Base-by-base conservation (phyloP, 345 rosid genomes). In the Rhodomyrtus tomentosa region DNA sequence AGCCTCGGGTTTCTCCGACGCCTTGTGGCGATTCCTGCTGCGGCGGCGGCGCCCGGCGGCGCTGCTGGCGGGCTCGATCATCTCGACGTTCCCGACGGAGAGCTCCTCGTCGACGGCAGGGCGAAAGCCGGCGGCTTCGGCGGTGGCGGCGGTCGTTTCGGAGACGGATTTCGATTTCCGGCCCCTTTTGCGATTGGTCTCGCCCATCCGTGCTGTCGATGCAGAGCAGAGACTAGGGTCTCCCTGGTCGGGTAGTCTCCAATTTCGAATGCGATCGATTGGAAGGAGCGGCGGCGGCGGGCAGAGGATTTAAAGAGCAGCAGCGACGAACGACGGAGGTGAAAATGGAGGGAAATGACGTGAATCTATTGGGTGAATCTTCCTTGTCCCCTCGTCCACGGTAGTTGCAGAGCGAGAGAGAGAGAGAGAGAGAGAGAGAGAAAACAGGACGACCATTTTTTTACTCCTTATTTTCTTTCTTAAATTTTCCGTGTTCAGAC, bases 161-260 rank as follows among this genome's bases (percentile, higher is more conserved):
- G 74, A 53, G 21, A 83, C 68, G 86, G 83, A 81, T 84, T 90
- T 88, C 83, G 93, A 85, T 82, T 90, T 91, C 81, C 92, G 90
- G 48, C 92, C 95, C 79, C 94, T 88, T 50, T 89, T 90, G 45
- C 88, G 86, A 40, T 87, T 90, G 82, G 84, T 24, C 29, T 87
- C 86, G 29, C 88, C 87, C 91, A 90, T 91, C 74, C 21, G 74
- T 15, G 11, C 40, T 29, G 1, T 4, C 4, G 74, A 62, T 1
- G 42, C 74, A 62, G 74, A 62, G 32, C 22, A 22, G 22, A 9
- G 74, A 16, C 40, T 7, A 29, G 74, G 29, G 74, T 27, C 72
- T 3, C 27, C 74, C 40, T 6, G 74, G 74, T 62, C 74, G 42
- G 74, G 74, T 36, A 32, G 74, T 32, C 40, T 62, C 74, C 42